A percentile compares a stretch with the other conserved stretches of the same genome.
phyloP scores from a whole-genome alignment of 2,329 filamentous ascomycete species.

The Monilinia vaccinii-corymbosi region DNA sequence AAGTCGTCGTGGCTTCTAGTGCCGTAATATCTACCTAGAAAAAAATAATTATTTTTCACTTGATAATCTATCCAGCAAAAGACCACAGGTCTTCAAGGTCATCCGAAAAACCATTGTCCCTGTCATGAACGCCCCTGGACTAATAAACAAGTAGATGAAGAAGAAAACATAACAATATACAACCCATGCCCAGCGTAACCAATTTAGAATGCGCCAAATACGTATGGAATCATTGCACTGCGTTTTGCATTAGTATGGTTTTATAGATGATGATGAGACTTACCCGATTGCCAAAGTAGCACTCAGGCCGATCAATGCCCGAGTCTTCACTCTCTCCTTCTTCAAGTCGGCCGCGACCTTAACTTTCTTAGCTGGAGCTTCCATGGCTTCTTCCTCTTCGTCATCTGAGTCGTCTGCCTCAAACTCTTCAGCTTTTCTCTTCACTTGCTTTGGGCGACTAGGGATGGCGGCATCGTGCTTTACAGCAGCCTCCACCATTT shows the following conservation, averaged over 20 bases:
- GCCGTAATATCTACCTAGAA: conserved; percentile 15
- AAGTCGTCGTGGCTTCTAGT: conserved; percentile 1
- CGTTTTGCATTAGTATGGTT: conserved; percentile 12
- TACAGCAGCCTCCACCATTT: conserved; percentile 72
- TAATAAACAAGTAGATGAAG: conserved; percentile 11
- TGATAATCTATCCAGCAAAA: conserved; percentile 22
- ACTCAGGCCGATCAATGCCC: conserved; percentile 76
- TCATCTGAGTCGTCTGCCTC: conserved; percentile 28
- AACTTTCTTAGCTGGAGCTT: conserved; percentile 58
- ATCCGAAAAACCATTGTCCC: conserved; percentile 5
- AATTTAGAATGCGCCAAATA: conserved; percentile 25
- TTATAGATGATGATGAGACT: conserved; percentile 34
- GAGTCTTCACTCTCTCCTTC: conserved; percentile 77
- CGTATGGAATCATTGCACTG: conserved; percentile 30
- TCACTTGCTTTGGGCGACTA: conserved; percentile 58
- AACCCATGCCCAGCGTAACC: not conserved
- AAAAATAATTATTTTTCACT: conserved; percentile 11
- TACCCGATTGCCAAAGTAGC: conserved; percentile 87
- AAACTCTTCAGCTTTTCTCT: conserved; percentile 34
- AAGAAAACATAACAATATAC: conserved; percentile 9
- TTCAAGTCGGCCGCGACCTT: conserved; percentile 69
- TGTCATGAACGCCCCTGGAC: conserved; percentile 15
- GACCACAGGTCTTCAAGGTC: conserved; percentile 2
- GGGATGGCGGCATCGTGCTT: conserved; percentile 32
- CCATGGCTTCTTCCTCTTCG: not conserved